These are phyloP conservation scores for Xylariaceae sp. DNA, from an alignment of 2,329 filamentous ascomycete genomes.

Conservation along the genomic window DNA sequence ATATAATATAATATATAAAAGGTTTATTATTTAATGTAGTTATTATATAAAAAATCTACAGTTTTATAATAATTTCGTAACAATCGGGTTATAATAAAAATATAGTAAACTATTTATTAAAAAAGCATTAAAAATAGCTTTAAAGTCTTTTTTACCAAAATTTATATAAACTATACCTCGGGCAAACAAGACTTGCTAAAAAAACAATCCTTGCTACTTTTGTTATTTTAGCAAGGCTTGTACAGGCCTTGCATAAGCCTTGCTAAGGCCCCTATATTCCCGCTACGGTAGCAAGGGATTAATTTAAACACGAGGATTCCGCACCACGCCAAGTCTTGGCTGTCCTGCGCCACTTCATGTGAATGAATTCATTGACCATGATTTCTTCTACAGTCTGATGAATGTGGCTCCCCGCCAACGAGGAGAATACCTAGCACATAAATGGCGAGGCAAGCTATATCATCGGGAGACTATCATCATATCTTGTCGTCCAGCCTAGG, in stretches of 20 bases:
- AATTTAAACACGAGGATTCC: neutral
- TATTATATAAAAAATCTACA: constrained; percentile 1
- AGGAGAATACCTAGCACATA: too few relatives aligned
- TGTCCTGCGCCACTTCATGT: too few relatives aligned
- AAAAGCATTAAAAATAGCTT: neutral
- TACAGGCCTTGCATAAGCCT: too few relatives aligned
- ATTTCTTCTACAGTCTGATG: neutral
- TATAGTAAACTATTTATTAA: neutral
- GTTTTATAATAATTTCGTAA: neutral
- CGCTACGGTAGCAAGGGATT: neutral
- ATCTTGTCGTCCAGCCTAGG: too few relatives aligned
- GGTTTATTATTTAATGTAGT: neutral
- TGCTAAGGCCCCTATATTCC: too few relatives aligned
- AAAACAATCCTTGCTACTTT: neutral
- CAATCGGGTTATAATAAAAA: neutral
- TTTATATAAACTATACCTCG: neutral
- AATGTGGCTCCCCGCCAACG: too few relatives aligned
- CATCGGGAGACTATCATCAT: too few relatives aligned
- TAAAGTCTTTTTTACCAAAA: neutral
- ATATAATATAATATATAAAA: neutral
- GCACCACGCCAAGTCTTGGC: too few relatives aligned
- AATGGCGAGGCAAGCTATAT: too few relatives aligned
- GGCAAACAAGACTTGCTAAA: neutral
- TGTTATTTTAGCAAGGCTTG: neutral
- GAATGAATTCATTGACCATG: neutral